A percentile compares a stretch with the other conserved stretches of the same genome.
Conservation (phyloP, 306 rosid species). For the Pterocarpus macrocarpus region DNA sequence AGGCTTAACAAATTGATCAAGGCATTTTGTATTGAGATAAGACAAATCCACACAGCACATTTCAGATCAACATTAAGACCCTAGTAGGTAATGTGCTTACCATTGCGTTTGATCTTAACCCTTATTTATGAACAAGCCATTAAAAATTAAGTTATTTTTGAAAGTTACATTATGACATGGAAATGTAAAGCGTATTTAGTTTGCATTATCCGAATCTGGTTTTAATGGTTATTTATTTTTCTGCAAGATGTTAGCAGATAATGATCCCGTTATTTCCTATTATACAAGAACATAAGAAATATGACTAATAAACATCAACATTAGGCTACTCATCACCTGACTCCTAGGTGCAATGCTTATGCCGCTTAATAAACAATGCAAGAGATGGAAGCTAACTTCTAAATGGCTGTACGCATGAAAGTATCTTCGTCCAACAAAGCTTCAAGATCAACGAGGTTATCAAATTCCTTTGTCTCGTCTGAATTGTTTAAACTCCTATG, state of each 20-base stretch:
- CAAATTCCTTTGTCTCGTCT: slow-evolving; percentile 55
- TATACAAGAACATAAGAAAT: slow-evolving; percentile 15
- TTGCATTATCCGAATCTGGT: not conserved
- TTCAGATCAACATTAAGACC: not conserved
- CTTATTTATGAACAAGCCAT: too few relatives aligned
- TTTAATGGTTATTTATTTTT: slow-evolving; percentile 3
- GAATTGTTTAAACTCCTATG: slow-evolving; percentile 43
- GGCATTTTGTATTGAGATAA: not conserved
- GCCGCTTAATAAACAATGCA: not conserved
- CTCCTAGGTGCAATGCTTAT: slow-evolving; percentile 5
- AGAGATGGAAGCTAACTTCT: slow-evolving; percentile 43
- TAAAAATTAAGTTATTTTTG: too few relatives aligned
- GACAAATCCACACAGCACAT: not conserved
- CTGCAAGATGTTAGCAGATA: not conserved
- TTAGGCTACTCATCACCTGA: slow-evolving; percentile 2
- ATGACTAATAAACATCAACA: not conserved
- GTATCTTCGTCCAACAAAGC: slow-evolving; percentile 67
- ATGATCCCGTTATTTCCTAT: not conserved
- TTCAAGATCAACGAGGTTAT: slow-evolving; percentile 62
- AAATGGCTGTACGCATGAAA: slow-evolving; percentile 58
- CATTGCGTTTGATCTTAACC: too few relatives aligned
- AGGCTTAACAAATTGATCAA: not conserved
- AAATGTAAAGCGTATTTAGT: too few relatives aligned
- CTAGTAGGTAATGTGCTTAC: too few relatives aligned
- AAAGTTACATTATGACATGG: not conserved